Base-by-base conservation (phyloP, 106 monocot species). In the Posidonia australis region DNA sequence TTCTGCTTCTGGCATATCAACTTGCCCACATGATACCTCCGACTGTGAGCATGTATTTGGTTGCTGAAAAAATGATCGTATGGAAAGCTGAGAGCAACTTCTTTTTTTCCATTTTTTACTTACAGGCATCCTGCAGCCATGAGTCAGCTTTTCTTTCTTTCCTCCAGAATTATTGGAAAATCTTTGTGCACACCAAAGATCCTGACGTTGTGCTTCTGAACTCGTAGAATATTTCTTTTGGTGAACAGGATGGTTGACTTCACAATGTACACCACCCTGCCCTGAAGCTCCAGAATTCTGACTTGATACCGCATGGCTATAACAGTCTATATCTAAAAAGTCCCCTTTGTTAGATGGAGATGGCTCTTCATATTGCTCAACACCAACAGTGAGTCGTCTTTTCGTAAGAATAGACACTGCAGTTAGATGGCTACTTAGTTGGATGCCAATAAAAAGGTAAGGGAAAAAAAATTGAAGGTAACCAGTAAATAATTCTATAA, bases 381-480 rank as follows among this genome's bases (percentile, higher is more conserved):
- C n/a, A 60, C 28, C 10, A 59, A 45, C 23, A 59, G 44, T 32
- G 41, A 43, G 54, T 66, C 76, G 55, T 28, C 74, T 76, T 81
- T 83, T 90, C 58, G 13, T 73, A 13, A 98, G 77, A 64, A 98
- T 80, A 51, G 96, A 80, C 25, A 84, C 96, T 98, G 91, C 67
- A 81, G 52, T 22, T 26, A 65, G 65, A 31, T 20, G 23, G 44
- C 10, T 57, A 36, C 36, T 36, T 36, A 36, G 36, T 36, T 36
- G 36, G 36, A 36, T 7, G 7, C 36, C 2, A 36, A 36, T 36
- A 36, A 36, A 36, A 36, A 36, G 36, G 36, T n/a, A n/a, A 36
- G 36, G 36, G 5, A 36, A 36, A 36, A 7, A 36, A 36, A 4
- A 36, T 36, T 36, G 5, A 36, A 2, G 7, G 36, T 4, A 4